Base-by-base conservation (phyloP, 805 yeast genomes). In the Lipomyces anomalus region DNA sequence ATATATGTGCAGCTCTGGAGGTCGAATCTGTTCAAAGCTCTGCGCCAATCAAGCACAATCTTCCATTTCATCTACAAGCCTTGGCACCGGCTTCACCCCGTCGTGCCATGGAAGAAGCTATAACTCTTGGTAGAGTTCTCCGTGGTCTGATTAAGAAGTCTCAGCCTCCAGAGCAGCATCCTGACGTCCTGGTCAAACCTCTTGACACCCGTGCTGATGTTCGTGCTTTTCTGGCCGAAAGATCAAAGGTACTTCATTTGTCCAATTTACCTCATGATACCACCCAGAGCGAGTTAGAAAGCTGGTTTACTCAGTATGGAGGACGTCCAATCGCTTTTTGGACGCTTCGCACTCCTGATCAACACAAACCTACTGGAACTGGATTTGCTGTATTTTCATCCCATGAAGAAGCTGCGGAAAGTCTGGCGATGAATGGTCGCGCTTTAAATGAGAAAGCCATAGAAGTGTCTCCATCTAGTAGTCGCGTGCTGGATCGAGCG, bases 241-340 rank as follows among this genome's bases (percentile, higher is more conserved):
- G 81, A 46, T 84, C 95, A 2, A 80, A 79, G 57, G 84, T 86
- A n/a, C 63, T 88, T 43, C 85, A 79, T 62, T 68, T 88, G 64
- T 73, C 83, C n/a, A 87, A 86, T 62, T 67, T 89, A 53, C 89
- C 95, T 2, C 70, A 71, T 22, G 96, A 88, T 58, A 84, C 90
- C 4, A 89, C 95, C 1, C 96, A 89, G 64, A 74, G 87, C 42
- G 96, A 89, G 65, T 70, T 88, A 39, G 96, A 88, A 67, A 73
- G 82, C 26, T 89, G 96, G 95, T 88, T 87, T 62, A 79, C 87
- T 3, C 92, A 84, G 61, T 82, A 76, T 61, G 95, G 95, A 2
- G 83, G 86, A 1, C 73, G 89, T 41, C 95, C 95, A 1, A 74
- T 84, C 41, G 92, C 95, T 9, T 85, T 87, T 62, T 87, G 96